Evolutionary conservation across 257 asterid genomes (phyloP).

Genomic region (Buddleja alternifolia): DNA sequence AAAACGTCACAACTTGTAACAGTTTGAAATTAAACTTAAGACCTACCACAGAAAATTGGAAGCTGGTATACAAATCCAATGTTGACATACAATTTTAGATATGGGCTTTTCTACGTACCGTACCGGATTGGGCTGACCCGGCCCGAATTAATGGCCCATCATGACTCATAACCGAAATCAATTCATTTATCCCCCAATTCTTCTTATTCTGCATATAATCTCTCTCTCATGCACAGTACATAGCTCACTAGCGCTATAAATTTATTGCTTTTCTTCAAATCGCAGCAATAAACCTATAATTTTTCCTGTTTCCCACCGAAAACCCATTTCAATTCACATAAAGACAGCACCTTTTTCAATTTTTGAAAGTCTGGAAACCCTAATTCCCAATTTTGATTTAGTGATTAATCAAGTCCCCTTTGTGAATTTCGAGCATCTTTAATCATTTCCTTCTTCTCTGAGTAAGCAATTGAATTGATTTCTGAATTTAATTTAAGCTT

Average conservation of each 20-base stretch:
- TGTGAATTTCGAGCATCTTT: slow-evolving; percentile 26
- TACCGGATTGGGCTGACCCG: too few species aligned
- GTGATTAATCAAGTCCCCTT: slow-evolving; percentile 18
- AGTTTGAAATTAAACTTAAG: too few species aligned
- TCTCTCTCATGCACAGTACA: too few species aligned
- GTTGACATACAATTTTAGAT: too few species aligned
- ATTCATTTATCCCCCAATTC: too few species aligned
- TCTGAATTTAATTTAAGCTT: slow-evolving; percentile 16
- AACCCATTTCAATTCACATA: slow-evolving; percentile 31
- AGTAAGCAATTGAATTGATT: slow-evolving; percentile 30
- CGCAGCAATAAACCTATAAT: slow-evolving; percentile 35
- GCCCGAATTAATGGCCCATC: too few species aligned
- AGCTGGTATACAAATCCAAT: too few species aligned
- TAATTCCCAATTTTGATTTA: slow-evolving; percentile 15
- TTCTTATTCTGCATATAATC: too few species aligned
- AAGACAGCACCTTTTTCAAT: slow-evolving; percentile 21
- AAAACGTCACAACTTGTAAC: too few species aligned
- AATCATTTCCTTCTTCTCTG: slow-evolving; percentile 8
- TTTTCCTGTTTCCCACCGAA: slow-evolving; percentile 31
- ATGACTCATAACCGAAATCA: too few species aligned
- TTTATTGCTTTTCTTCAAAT: slow-evolving; percentile 53
- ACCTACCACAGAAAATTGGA: too few species aligned
- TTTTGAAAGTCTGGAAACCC: slow-evolving; percentile 38
- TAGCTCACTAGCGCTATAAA: slow-evolving; percentile 27
- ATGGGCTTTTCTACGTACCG: too few species aligned